phyloP scores from a whole-genome alignment of 1,139 yeast genomes.

The Pichia sp. region DNA sequence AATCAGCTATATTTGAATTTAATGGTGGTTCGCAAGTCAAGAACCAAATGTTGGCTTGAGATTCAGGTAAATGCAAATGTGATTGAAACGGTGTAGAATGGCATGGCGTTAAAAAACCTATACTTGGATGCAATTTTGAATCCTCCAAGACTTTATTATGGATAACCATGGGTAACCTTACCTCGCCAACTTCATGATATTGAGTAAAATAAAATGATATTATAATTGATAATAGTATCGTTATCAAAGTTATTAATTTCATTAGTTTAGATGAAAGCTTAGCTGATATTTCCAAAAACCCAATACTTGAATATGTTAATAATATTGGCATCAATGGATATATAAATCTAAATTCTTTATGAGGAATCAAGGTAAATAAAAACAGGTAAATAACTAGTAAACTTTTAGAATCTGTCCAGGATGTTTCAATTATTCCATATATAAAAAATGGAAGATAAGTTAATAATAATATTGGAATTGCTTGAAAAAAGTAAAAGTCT shows the following conservation, averaged over 20 bases:
- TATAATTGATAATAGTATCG: slow-evolving; percentile 15
- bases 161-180: slow-evolving; percentile 48
- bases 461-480: slow-evolving; percentile 68
- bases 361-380: slow-evolving; percentile 61
- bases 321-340: slow-evolving; percentile 79
- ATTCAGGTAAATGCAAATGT: slow-evolving; percentile 56
- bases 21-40: slow-evolving; percentile 92
- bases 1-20: slow-evolving; percentile 33
- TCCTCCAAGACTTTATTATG: neutral
- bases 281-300: slow-evolving; percentile 20
- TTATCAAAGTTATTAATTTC: slow-evolving; percentile 1
- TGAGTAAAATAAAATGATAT: slow-evolving; percentile 39
- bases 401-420: slow-evolving; percentile 14
- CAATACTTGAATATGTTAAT: slow-evolving; percentile 37
- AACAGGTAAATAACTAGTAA: slow-evolving; percentile 39
- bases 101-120: slow-evolving; percentile 89
- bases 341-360: slow-evolving; percentile 90
- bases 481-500: slow-evolving; percentile 81
- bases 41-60: slow-evolving; percentile 54
- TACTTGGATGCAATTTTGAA: neutral
- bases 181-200: slow-evolving; percentile 80
- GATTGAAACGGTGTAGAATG: slow-evolving; percentile 98
- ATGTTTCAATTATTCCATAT: slow-evolving; percentile 33
- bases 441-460: slow-evolving; percentile 59
- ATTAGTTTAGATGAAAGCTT: slow-evolving; percentile 5